Percentiles rank a stretch among this genome's conserved stretches.
Evolutionary conservation across 1,284 basidiomycete genomes (phyloP).

Genomic region (Tylopilus sp.): DNA sequence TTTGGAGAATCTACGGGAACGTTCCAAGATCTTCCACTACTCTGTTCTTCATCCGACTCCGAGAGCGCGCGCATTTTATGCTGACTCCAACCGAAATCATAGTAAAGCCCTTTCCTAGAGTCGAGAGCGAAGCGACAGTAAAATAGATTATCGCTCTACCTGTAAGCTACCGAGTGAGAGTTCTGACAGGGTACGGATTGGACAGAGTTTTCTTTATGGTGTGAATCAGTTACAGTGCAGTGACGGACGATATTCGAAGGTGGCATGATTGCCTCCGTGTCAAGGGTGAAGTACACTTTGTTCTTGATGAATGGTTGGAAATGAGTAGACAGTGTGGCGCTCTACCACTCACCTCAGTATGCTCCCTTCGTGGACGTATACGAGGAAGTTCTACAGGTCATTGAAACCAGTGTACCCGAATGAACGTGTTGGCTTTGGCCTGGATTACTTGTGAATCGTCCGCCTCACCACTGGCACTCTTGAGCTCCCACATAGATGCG

Average conservation of each 20-base stretch:
- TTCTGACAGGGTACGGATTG: constrained; percentile 19
- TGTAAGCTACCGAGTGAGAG: constrained; percentile 17
- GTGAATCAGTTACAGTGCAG: constrained; percentile 59
- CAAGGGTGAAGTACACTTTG: constrained; percentile 75
- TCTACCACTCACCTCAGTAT: constrained; percentile 59
- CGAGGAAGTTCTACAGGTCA: constrained; percentile 68
- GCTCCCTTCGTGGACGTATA: constrained; percentile 65
- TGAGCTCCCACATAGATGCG: constrained; percentile 71
- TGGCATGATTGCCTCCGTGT: constrained; percentile 57
- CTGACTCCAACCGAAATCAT: constrained; percentile 66
- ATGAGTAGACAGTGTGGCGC: constrained; percentile 2
- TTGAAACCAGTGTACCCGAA: constrained; percentile 79
- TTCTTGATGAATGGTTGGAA: constrained; percentile 55
- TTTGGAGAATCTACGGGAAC: constrained; percentile 31
- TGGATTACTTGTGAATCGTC: constrained; percentile 41
- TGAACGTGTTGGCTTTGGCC: constrained; percentile 52
- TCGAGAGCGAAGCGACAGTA: constrained; percentile 73
- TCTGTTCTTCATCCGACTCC: constrained; percentile 37
- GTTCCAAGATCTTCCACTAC: constrained; percentile 40
- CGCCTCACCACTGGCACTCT: constrained; percentile 30
- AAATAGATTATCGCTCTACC: constrained; percentile 39
- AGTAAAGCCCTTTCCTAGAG: constrained; percentile 69
- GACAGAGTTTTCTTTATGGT: constrained; percentile 22
- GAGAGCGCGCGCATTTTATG: constrained; percentile 56
- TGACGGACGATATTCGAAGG: constrained; percentile 62